These are phyloP conservation scores for Aspergillus conjunctus DNA, from an alignment of 495 filamentous ascomycete species.

Conservation along the genomic window DNA sequence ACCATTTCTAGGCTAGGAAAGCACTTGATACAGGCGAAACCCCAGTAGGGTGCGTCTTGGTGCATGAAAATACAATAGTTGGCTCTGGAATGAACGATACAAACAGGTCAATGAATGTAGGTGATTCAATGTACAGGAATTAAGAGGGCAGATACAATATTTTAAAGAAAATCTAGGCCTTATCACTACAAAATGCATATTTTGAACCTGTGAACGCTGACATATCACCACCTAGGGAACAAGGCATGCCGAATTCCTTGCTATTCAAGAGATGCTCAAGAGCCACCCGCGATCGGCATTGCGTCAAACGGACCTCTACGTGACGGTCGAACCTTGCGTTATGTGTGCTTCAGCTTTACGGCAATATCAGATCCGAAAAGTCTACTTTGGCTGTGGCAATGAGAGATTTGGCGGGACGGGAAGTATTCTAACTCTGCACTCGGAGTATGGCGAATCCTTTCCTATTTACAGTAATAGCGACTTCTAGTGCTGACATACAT, in stretches of 20 bases:
- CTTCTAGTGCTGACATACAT: conserved; percentile 18
- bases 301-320: conserved; percentile 77
- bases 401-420: conserved; percentile 96
- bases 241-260: conserved; percentile 91
- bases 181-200: neutral
- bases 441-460: conserved; percentile 54
- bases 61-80: conserved; percentile 71
- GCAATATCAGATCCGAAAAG: conserved; percentile 76
- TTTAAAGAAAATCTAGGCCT: neutral
- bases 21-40: conserved; percentile 86
- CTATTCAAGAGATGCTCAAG: conserved; percentile 64
- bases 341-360: conserved; percentile 96
- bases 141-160: neutral
- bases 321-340: conserved; percentile 96
- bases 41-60: conserved; percentile 93
- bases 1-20: conserved; percentile 62
- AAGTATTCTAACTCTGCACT: conserved; percentile 83
- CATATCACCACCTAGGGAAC: conserved; percentile 64
- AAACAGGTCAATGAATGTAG: conserved; percentile 76
- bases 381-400: conserved; percentile 94
- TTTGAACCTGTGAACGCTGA: neutral
- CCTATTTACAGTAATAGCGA: neutral
- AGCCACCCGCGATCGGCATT: conserved; percentile 62
- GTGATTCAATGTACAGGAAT: conserved; percentile 17
- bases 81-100: conserved; percentile 94